Conservation (phyloP, 768 basidiomycete species). For the Serpula lacrymans region DNA sequence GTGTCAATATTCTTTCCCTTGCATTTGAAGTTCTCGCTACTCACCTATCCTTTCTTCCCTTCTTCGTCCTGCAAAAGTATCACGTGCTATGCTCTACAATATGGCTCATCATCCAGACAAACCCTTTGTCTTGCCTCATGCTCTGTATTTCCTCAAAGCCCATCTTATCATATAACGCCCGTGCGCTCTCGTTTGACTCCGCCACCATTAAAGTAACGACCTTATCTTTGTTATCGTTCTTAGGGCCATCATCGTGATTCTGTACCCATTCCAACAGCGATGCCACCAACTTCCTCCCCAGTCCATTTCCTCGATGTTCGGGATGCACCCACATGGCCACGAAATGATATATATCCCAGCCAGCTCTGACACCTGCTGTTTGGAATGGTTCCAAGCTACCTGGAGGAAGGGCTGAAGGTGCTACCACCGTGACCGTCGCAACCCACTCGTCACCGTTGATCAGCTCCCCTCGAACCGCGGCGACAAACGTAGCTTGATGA, state of each 20-base stretch:
- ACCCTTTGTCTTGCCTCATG: no score
- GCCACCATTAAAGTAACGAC: conserved; percentile 14
- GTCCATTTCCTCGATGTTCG: conserved; percentile 20
- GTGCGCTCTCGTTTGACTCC: conserved; percentile 12
- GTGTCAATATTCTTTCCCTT: no score
- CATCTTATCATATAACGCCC: conserved; percentile 15
- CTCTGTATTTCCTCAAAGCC: conserved; percentile 22
- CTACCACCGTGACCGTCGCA: conserved; percentile 11
- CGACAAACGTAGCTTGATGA: conserved; percentile 13
- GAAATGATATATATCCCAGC: conserved; percentile 19
- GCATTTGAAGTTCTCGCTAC: no score
- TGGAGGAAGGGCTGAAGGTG: conserved; percentile 11
- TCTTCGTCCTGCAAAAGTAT: no score
- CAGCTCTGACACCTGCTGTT: conserved; percentile 8
- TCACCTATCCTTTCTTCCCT: no score
- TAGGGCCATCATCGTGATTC: conserved; percentile 12
- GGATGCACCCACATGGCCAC: conserved; percentile 26
- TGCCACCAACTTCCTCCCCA: conserved; percentile 13
- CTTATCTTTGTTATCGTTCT: conserved; percentile 10
- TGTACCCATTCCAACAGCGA: conserved; percentile 23
- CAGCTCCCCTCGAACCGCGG: conserved; percentile 4
- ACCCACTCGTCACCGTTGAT: conserved; percentile 13
- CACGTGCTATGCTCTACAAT: no score
- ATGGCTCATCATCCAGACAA: no score
- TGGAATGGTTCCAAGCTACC: conserved; percentile 8